phyloP scores from a whole-genome alignment of 202 grass and related monocot species.

The Dendrocalamus latiflorus region DNA sequence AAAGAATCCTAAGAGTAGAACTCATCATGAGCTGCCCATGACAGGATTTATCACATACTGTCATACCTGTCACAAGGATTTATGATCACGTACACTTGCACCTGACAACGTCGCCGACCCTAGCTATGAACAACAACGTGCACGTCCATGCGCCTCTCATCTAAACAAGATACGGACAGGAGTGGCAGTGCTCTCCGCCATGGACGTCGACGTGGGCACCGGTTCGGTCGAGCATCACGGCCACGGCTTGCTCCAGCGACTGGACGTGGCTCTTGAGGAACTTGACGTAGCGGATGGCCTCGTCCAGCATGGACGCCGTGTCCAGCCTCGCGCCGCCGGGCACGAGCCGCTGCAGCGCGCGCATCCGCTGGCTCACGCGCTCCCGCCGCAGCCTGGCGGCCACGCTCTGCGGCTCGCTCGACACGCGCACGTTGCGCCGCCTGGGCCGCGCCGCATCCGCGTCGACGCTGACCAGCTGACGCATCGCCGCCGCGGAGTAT shows the following conservation, averaged over 20 bases:
- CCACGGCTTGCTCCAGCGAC: slow-evolving; percentile 31
- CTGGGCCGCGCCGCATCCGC: slow-evolving; percentile 15
- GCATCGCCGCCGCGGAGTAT: slow-evolving; percentile 22
- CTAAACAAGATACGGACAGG: too few species aligned
- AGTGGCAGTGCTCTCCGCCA: too few species aligned
- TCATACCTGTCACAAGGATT: too few species aligned
- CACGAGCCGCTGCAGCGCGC: slow-evolving; percentile 51
- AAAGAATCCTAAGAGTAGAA: not conserved
- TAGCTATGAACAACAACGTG: too few species aligned
- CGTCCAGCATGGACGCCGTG: slow-evolving; percentile 90
- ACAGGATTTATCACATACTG: not conserved
- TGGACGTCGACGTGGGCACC: too few species aligned
- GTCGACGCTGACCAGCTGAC: not conserved
- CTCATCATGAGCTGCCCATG: not conserved
- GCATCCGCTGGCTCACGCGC: slow-evolving; percentile 54
- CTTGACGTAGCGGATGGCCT: slow-evolving; percentile 87
- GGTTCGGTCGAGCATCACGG: not conserved
- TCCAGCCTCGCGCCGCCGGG: slow-evolving; percentile 69
- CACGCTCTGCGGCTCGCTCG: slow-evolving; percentile 58
- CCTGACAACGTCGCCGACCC: too few species aligned
- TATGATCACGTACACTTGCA: too few species aligned
- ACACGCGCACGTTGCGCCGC: slow-evolving; percentile 48
- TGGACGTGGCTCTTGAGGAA: slow-evolving; percentile 74
- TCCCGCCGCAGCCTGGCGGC: slow-evolving; percentile 58
- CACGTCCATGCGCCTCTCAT: too few species aligned